A percentile compares a stretch with the other conserved stretches of the same genome.
Evolutionary conservation across 441 rosid species (phyloP).

Genomic region (Biscutella laevigata): DNA sequence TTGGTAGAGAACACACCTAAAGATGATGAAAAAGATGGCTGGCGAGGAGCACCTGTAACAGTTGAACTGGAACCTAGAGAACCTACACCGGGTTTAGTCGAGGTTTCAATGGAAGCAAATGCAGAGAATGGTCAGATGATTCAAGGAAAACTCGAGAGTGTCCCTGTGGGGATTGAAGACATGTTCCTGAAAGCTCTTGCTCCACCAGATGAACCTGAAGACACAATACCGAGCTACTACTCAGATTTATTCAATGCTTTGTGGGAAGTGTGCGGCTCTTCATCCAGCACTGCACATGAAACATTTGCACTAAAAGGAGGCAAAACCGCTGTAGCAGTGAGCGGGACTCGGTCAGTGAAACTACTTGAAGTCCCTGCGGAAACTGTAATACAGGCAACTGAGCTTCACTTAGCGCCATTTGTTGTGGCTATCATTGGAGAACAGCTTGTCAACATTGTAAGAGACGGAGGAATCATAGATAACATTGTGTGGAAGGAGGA

Average conservation of each 20-base stretch:
- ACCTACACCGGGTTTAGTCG: conserved; percentile 89
- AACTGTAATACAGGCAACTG: conserved; percentile 40
- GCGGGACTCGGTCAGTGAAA: conserved; percentile 82
- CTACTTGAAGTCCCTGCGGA: conserved; percentile 64
- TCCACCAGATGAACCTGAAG: conserved; percentile 46
- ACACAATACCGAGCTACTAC: conserved; percentile 46
- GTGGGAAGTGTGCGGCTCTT: conserved; percentile 79
- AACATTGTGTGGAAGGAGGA: conserved; percentile 57
- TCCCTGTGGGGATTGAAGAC: conserved; percentile 82
- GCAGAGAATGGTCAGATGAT: conserved; percentile 73
- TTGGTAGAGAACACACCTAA: conserved; percentile 34
- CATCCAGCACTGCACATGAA: conserved; percentile 70
- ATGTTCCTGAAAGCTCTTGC: conserved; percentile 76
- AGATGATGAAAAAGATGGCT: conserved; percentile 31
- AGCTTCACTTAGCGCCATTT: conserved; percentile 54
- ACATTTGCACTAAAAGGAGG: conserved; percentile 74
- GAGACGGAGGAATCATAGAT: conserved; percentile 52
- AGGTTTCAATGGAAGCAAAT: conserved; percentile 76
- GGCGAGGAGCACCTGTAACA: conserved; percentile 49
- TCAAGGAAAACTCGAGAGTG: conserved; percentile 60
- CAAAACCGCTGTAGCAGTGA: conserved; percentile 61
- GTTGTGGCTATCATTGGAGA: conserved; percentile 70
- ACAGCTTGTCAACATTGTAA: conserved; percentile 50
- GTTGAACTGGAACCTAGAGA: conserved; percentile 74
- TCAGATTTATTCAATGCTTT: conserved; percentile 58